These are phyloP conservation scores for Aureobasidium sp. DNA, from an alignment of 2,329 filamentous ascomycete species.

Conservation along the genomic window DNA sequence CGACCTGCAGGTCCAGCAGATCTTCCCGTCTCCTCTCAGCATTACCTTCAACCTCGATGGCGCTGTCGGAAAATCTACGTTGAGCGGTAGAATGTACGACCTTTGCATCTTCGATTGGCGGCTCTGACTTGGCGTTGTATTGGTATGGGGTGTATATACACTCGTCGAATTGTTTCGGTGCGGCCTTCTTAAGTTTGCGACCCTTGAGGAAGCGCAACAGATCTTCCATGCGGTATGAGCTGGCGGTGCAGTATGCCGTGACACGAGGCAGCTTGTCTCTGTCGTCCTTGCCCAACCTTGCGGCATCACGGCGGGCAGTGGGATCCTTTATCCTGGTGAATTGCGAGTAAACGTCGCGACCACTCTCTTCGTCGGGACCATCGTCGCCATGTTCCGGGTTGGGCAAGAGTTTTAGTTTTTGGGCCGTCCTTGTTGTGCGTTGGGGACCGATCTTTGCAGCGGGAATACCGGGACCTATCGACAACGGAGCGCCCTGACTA, in stretches of 20 bases:
- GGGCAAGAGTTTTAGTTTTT: slow-evolving; percentile 95
- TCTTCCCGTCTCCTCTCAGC: slow-evolving; percentile 27
- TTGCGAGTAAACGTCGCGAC: slow-evolving; percentile 92
- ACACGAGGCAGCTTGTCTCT: slow-evolving; percentile 78
- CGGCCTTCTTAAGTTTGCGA: slow-evolving; percentile 66
- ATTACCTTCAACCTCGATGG: slow-evolving; percentile 55
- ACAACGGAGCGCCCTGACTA: slow-evolving; percentile 59
- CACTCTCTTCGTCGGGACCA: slow-evolving; percentile 75
- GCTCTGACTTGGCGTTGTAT: slow-evolving; percentile 45
- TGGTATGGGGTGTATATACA: slow-evolving; percentile 94
- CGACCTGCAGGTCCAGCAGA: slow-evolving; percentile 25
- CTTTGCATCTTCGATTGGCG: slow-evolving; percentile 17
- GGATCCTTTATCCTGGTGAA: slow-evolving; percentile 97
- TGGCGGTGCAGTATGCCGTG: slow-evolving; percentile 93
- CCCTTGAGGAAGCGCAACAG: slow-evolving; percentile 88
- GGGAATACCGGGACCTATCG: slow-evolving; percentile 31
- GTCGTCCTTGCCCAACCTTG: slow-evolving; percentile 86
- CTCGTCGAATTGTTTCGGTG: slow-evolving; percentile 90
- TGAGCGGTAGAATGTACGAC: slow-evolving; percentile 35
- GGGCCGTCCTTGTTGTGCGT: slow-evolving; percentile 85
- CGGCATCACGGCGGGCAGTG: slow-evolving; percentile 83
- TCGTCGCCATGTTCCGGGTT: slow-evolving; percentile 78
- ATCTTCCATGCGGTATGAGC: slow-evolving; percentile 81
- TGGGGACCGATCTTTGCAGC: slow-evolving; percentile 80
- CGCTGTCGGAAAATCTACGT: slow-evolving; percentile 64